Base-by-base conservation (phyloP, 805 yeast genomes). In the Dipodascopsis uninucleata region DNA sequence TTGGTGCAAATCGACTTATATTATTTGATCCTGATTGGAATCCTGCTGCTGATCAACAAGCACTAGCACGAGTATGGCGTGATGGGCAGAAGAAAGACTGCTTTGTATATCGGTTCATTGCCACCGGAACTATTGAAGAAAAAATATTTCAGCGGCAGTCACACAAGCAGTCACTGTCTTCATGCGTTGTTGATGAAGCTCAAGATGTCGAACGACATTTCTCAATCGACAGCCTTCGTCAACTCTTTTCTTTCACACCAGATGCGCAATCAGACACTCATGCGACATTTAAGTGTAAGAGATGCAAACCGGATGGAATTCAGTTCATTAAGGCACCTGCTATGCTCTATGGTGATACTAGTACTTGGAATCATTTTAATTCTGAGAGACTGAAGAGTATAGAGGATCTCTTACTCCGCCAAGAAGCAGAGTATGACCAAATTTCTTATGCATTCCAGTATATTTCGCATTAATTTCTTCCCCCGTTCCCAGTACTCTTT, bases 21-120 rank as follows among this genome's bases (percentile, higher is more conserved):
- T 69, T 93, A 37, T 71, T 93, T 61, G 98, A 93, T 62, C 84
- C 84, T 0, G 98, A 93, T 63, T 93, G 98, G 98, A 90, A 90
- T 60, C 98, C 98, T 0, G 97, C 98, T 0, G 82, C 96, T 1
- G 98, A 90, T 61, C 97, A 93, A 63, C 98, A 90, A 66, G 97
- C 97, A 0, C 71, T 93, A 51, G 97, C 97, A 0, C 77, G 98
- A 64, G 96, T 93, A 4, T 93, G 97, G 97, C 80, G 98, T 72
- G 98, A 93, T 67, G 98, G 98, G 0, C 98, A 90, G 61, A 90
- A 85, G 72, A 93, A 90, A 65, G 95, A 85, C 63, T 93, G 98
- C 69, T 90, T 83, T 59, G 93, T 90, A 31, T 93, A 93, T 64
- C 72, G 98, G 56, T 89, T 93, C 57, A 89, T 90, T 45, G 77